Conservation (phyloP, 2,329 filamentous ascomycete genomes). For the Trichoderma polysporum region DNA sequence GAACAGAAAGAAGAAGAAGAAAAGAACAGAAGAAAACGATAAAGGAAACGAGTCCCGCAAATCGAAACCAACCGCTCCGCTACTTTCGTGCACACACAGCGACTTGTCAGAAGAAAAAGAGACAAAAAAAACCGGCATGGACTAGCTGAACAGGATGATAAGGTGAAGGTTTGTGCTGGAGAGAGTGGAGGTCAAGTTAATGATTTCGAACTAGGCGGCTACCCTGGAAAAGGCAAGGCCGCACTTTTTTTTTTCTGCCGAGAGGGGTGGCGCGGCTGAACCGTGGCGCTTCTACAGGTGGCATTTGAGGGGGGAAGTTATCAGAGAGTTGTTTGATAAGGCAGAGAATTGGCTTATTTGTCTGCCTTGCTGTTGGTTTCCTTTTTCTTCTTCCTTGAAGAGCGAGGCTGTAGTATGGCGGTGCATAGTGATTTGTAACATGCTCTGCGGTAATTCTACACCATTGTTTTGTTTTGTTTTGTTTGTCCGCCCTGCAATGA, state of each 20-base stretch:
- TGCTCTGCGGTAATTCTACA: too few species aligned
- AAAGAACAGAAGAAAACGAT: slow-evolving; percentile 27
- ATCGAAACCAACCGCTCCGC: slow-evolving; percentile 28
- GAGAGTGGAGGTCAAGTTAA: slow-evolving; percentile 14
- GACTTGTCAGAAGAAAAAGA: slow-evolving; percentile 21
- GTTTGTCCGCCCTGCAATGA: too few species aligned
- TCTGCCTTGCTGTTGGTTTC: too few species aligned
- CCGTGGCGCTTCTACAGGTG: not conserved
- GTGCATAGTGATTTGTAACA: too few species aligned
- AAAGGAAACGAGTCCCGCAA: slow-evolving; percentile 28
- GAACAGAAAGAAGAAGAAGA: slow-evolving; percentile 23
- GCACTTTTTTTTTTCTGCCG: slow-evolving; percentile 1
- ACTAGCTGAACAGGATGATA: slow-evolving; percentile 6
- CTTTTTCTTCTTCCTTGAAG: too few species aligned
- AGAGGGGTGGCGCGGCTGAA: not conserved
- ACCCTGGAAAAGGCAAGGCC: slow-evolving; percentile 19
- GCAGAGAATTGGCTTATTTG: too few species aligned
- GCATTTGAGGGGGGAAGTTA: too few species aligned
- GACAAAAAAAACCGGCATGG: slow-evolving; percentile 8
- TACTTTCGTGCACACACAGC: slow-evolving; percentile 19
- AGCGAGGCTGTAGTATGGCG: too few species aligned
- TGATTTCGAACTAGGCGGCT: not conserved
- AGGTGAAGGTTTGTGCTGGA: slow-evolving; percentile 22
- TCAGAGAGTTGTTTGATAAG: too few species aligned
- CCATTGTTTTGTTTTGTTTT: too few species aligned